These are phyloP conservation scores for Chenopodium berlandieri DNA, from an alignment of 148 eudicot genomes.

Conservation along the genomic window DNA sequence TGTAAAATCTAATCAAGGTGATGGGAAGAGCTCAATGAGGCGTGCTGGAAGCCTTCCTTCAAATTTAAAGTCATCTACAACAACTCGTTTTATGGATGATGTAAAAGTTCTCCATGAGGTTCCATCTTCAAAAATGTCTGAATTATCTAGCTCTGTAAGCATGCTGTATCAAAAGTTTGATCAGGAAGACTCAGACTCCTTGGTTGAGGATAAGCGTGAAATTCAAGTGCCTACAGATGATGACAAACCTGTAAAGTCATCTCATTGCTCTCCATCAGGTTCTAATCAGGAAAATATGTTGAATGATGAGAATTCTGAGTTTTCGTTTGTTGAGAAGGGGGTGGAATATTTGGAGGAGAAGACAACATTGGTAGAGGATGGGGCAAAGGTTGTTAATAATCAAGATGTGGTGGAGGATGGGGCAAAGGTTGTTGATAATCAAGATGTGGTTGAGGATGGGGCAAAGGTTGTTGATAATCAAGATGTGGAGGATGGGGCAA, in stretches of 20 bases:
- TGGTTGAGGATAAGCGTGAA: constrained; percentile 42
- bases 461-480: too few species aligned
- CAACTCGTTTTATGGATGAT: constrained; percentile 49
- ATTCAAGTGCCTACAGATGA: constrained; percentile 33
- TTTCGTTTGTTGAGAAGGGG: constrained; percentile 42
- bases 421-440: too few species aligned
- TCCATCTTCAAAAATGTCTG: constrained; percentile 48
- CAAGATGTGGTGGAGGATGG: too few species aligned
- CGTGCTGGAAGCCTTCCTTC: constrained; percentile 61
- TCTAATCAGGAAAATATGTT: constrained; percentile 31
- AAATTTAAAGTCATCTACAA: constrained; percentile 32
- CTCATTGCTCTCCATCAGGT: constrained; percentile 24
- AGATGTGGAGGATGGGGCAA: constrained; percentile 20
- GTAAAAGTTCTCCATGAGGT: constrained; percentile 87
- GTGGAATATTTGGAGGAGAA: constrained; percentile 33
- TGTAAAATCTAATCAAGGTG: constrained; percentile 32
- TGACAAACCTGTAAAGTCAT: constrained; percentile 30
- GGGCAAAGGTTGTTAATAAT: too few species aligned
- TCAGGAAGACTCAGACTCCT: constrained; percentile 45
- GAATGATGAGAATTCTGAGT: constrained; percentile 43
- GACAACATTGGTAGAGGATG: constrained; percentile 27
- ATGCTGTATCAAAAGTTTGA: constrained; percentile 64
- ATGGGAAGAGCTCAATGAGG: constrained; percentile 30
- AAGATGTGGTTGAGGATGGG: too few species aligned
- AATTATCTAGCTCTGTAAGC: constrained; percentile 53